Conservation (phyloP, 176 grass and related monocot genomes). For the Oryza meyeriana region DNA sequence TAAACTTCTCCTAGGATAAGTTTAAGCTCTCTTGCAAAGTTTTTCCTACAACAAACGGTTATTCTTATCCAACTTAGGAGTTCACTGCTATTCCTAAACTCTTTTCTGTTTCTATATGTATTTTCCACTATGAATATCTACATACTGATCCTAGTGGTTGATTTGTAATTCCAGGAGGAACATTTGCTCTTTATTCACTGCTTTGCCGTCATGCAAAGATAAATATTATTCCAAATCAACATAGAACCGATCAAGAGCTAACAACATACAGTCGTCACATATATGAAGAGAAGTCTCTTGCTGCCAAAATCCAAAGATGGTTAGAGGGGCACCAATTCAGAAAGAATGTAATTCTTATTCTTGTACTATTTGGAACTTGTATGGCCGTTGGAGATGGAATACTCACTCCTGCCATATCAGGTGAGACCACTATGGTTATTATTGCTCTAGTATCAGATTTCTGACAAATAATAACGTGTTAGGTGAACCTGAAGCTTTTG, state of each 20-base stretch:
- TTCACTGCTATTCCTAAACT: background rate
- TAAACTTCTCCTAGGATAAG: background rate
- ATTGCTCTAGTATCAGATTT: constrained; percentile 5
- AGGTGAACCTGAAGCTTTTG: background rate
- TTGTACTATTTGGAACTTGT: constrained; percentile 78
- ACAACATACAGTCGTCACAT: constrained; percentile 69
- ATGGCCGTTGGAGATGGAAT: constrained; percentile 94
- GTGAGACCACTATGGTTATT: constrained; percentile 24
- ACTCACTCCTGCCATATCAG: constrained; percentile 87
- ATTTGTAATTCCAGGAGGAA: constrained; percentile 58
- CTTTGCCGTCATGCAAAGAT: constrained; percentile 84
- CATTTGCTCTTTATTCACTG: constrained; percentile 90
- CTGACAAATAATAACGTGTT: background rate
- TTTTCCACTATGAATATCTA: constrained; percentile 2
- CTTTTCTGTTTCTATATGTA: background rate
- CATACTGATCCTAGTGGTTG: constrained; percentile 2
- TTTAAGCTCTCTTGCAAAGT: background rate
- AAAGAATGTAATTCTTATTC: constrained; percentile 65
- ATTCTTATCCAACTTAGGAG: background rate
- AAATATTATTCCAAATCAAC: constrained; percentile 81
- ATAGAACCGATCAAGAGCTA: constrained; percentile 72
- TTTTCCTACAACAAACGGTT: background rate
- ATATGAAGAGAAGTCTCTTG: constrained; percentile 66
- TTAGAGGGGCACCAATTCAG: constrained; percentile 56
- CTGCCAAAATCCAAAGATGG: constrained; percentile 73